phyloP scores from a whole-genome alignment of 176 grass and related monocot species.

The Musa acuminata region DNA sequence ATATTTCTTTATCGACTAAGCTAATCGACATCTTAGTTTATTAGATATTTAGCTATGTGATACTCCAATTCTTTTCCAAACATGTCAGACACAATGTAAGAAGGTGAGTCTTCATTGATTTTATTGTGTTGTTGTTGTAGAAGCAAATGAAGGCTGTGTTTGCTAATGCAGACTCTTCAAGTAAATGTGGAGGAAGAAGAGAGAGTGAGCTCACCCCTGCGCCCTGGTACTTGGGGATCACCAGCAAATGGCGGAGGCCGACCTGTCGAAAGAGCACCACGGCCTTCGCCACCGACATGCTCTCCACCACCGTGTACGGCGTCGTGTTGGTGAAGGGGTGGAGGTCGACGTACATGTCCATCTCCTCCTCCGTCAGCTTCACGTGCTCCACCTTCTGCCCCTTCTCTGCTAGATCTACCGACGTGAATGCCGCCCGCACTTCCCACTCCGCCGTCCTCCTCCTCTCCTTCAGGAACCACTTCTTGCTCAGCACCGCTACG shows the following conservation, averaged over 20 bases:
- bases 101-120: no score
- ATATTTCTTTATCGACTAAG: no score
- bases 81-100: no score
- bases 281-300: conserved; percentile 91
- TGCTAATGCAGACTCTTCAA: background rate
- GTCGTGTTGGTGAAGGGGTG: conserved; percentile 89
- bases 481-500: conserved; percentile 52
- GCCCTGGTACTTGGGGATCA: conserved; percentile 84
- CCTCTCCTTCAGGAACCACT: conserved; percentile 60
- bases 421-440: conserved; percentile 53
- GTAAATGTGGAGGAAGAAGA: background rate
- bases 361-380: conserved; percentile 44
- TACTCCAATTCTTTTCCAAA: no score
- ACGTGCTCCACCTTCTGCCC: conserved; percentile 19
- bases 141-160: no score
- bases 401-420: conserved; percentile 61
- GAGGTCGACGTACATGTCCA: conserved; percentile 77
- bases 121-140: no score
- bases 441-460: conserved; percentile 69
- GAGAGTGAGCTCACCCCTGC: conserved; percentile 37
- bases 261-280: conserved; percentile 72
- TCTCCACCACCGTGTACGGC: conserved; percentile 94
- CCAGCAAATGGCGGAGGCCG: conserved; percentile 79
- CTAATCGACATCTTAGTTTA: no score
- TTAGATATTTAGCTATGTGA: no score